These are phyloP conservation scores for Pseudogymnoascus destructans DNA, from an alignment of 2,329 filamentous ascomycete genomes.

Conservation along the genomic window DNA sequence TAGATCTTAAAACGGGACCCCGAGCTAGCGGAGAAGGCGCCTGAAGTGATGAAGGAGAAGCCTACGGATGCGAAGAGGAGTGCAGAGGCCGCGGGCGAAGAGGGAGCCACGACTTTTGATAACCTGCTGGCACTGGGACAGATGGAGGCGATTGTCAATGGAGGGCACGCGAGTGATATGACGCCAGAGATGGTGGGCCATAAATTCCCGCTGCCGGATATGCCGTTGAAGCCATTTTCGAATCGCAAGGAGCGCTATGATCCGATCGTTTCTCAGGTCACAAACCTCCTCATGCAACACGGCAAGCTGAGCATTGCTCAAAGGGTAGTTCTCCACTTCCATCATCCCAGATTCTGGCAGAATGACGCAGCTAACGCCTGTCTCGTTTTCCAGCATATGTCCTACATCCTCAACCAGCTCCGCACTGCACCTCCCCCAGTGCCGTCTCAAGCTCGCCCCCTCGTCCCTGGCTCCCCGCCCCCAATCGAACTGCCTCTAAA, in stretches of 20 bases:
- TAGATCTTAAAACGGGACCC: slow-evolving; percentile 52
- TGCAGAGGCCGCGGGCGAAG: slow-evolving; percentile 18
- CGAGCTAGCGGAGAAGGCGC: slow-evolving; percentile 46
- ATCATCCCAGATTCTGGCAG: neutral
- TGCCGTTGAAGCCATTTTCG: slow-evolving; percentile 46
- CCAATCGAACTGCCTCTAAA: slow-evolving; percentile 72
- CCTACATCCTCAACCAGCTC: slow-evolving; percentile 67
- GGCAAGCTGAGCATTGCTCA: slow-evolving; percentile 88
- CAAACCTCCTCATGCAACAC: slow-evolving; percentile 79
- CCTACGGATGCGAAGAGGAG: slow-evolving; percentile 26
- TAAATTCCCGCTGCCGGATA: slow-evolving; percentile 62
- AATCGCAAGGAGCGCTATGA: slow-evolving; percentile 76
- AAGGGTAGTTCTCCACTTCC: slow-evolving; percentile 39
- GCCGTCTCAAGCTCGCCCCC: slow-evolving; percentile 54
- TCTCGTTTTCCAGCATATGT: slow-evolving; percentile 56
- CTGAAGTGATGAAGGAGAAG: slow-evolving; percentile 52
- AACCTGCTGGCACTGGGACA: slow-evolving; percentile 24
- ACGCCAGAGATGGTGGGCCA: slow-evolving; percentile 17
- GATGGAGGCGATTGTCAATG: slow-evolving; percentile 21
- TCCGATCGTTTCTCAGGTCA: slow-evolving; percentile 72
- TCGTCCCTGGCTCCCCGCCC: slow-evolving; percentile 66
- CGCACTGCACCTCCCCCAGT: slow-evolving; percentile 72
- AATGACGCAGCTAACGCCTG: slow-evolving; percentile 2
- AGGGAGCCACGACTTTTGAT: slow-evolving; percentile 22
- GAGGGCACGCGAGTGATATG: slow-evolving; percentile 17